These are phyloP conservation scores for Yamadazyma takamatsuzukensis DNA, from an alignment of 805 yeast species.

Conservation along the genomic window DNA sequence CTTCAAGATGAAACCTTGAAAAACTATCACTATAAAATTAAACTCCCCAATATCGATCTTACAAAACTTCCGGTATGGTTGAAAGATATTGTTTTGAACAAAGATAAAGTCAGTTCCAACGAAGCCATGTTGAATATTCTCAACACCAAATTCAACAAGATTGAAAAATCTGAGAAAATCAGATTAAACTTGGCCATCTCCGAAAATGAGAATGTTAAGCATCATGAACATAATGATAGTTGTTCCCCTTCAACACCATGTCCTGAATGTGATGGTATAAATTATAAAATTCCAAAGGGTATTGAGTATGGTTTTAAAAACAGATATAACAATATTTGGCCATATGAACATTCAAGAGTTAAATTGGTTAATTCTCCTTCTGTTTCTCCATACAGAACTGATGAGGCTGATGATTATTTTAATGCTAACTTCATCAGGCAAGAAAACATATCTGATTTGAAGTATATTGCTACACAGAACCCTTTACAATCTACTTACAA, in stretches of 20 bases:
- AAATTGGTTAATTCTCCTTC: slow-evolving; percentile 22
- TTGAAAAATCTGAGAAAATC: slow-evolving; percentile 37
- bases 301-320: slow-evolving; percentile 44
- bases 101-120: slow-evolving; percentile 8
- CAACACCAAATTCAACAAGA: slow-evolving; percentile 29
- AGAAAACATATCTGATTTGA: slow-evolving; percentile 18
- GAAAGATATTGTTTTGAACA: slow-evolving; percentile 9
- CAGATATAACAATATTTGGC: slow-evolving; percentile 46
- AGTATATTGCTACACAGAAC: slow-evolving; percentile 45
- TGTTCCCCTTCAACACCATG: slow-evolving; percentile 42
- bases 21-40: slow-evolving; percentile 20
- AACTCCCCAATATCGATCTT: slow-evolving; percentile 15
- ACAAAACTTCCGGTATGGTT: slow-evolving; percentile 33
- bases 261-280: slow-evolving; percentile 38
- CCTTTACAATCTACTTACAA: slow-evolving; percentile 39
- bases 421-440: slow-evolving; percentile 42
- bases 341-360: slow-evolving; percentile 47
- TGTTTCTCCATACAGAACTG: slow-evolving; percentile 2
- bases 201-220: slow-evolving; percentile 9
- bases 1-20: slow-evolving; percentile 8
- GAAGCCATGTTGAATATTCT: slow-evolving; percentile 21
- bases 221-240: slow-evolving; percentile 12
- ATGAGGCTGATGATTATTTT: slow-evolving; percentile 36
- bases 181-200: slow-evolving; percentile 33
- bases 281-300: slow-evolving; percentile 39